Conservation (phyloP, 78 protist genomes). For the Bodo saltans region DNA sequence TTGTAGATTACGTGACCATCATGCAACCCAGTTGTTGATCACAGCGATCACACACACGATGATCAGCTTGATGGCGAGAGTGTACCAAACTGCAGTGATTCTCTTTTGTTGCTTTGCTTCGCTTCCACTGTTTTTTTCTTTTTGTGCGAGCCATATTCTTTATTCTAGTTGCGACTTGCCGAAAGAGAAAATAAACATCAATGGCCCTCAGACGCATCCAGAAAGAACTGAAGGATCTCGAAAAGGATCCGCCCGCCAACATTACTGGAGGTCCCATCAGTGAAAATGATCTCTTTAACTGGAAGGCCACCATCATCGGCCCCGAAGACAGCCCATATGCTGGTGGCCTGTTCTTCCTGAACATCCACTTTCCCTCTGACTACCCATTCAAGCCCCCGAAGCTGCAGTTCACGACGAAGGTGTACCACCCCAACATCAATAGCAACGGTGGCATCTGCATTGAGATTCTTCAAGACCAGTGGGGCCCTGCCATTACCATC, state of each 20-base stretch:
- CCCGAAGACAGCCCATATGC: constrained; percentile 85
- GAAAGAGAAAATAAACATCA: too few relatives aligned
- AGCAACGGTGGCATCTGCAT: background rate
- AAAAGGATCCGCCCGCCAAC: constrained; percentile 87
- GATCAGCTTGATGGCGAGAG: too few relatives aligned
- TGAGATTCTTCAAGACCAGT: background rate
- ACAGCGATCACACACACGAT: too few relatives aligned
- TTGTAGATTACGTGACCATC: too few relatives aligned
- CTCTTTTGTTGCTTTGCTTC: too few relatives aligned
- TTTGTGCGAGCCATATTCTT: too few relatives aligned
- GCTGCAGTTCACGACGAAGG: constrained; percentile 80
- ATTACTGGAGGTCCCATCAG: constrained; percentile 88
- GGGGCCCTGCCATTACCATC: background rate
- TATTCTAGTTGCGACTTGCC: too few relatives aligned
- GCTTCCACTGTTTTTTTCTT: too few relatives aligned
- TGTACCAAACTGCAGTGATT: too few relatives aligned
- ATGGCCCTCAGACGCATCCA: constrained; percentile 34
- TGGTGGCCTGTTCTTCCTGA: constrained; percentile 76
- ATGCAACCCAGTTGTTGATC: too few relatives aligned
- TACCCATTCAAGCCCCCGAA: constrained; percentile 97
- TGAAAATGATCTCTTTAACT: constrained; percentile 80
- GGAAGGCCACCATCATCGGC: constrained; percentile 92
- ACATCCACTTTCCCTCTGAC: constrained; percentile 87
- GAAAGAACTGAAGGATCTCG: constrained; percentile 84
- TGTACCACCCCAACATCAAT: constrained; percentile 93